A percentile compares a stretch with the other conserved stretches of the same genome.
Conservation (phyloP, 202 grass and related monocot species). For the Eragrostis tef region DNA sequence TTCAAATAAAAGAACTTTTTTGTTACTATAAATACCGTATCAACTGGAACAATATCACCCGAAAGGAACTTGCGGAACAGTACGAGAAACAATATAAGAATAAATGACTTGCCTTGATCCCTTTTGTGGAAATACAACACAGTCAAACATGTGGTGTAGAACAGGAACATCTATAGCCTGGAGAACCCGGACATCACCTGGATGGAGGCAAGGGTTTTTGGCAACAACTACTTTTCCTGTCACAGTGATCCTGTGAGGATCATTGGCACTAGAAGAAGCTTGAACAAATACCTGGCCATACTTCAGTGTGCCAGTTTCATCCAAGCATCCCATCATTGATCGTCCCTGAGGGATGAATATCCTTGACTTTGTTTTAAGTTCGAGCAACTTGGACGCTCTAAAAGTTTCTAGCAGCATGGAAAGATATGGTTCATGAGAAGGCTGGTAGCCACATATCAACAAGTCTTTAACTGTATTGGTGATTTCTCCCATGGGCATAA, state of each 20-base stretch:
- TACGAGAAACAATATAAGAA: constrained; percentile 7
- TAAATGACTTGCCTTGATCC: constrained; percentile 67
- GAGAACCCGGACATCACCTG: constrained; percentile 79
- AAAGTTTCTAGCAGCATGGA: constrained; percentile 83
- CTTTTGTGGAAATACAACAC: constrained; percentile 94
- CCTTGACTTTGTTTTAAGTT: constrained; percentile 79
- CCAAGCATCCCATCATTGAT: constrained; percentile 91
- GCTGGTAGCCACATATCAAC: constrained; percentile 70
- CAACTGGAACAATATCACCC: background rate
- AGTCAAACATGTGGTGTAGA: constrained; percentile 83
- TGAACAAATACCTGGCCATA: constrained; percentile 82
- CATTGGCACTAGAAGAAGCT: constrained; percentile 50
- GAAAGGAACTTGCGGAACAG: background rate
- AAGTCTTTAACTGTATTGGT: constrained; percentile 77
- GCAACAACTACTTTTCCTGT: constrained; percentile 66
- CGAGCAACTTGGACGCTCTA: constrained; percentile 71
- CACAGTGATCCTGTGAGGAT: constrained; percentile 27
- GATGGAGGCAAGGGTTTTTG: constrained; percentile 95
- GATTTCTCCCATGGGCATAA: constrained; percentile 77
- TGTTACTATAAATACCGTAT: background rate
- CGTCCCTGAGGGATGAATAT: constrained; percentile 76
- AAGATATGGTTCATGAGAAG: constrained; percentile 78
- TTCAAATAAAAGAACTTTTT: background rate
- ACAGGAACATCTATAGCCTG: constrained; percentile 69
- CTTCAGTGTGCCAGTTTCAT: constrained; percentile 72